Evolutionary conservation across 2,329 filamentous ascomycete genomes (phyloP).

Genomic region (Colletotrichum tabaci): DNA sequence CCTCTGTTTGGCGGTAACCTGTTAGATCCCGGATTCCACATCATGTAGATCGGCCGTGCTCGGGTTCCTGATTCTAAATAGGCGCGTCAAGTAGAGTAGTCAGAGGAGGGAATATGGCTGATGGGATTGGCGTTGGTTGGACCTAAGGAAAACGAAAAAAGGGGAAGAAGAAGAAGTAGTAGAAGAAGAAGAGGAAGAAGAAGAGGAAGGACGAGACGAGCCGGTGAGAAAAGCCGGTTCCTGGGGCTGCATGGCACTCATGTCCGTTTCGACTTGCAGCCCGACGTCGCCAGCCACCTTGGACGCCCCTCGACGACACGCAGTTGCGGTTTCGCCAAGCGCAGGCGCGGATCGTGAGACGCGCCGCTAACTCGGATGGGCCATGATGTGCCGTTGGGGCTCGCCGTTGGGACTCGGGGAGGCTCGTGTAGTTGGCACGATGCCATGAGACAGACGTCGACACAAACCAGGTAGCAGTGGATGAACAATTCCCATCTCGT

Average conservation of each 20-base stretch:
- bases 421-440: neutral
- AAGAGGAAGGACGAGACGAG: slow-evolving; percentile 8
- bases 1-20: neutral
- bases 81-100: slow-evolving; percentile 10
- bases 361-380: slow-evolving; percentile 20
- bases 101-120: slow-evolving; percentile 16
- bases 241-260: neutral
- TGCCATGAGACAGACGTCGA: slow-evolving; percentile 1
- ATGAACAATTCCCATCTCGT: neutral
- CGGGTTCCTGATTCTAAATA: neutral
- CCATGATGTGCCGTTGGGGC: slow-evolving; percentile 4
- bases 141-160: slow-evolving; percentile 10
- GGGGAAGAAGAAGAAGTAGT: too few species aligned
- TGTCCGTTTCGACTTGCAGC: slow-evolving; percentile 7
- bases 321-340: slow-evolving; percentile 5
- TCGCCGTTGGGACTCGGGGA: neutral
- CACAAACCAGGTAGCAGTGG: neutral
- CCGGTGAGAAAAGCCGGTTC: slow-evolving; percentile 3
- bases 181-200: neutral
- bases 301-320: neutral
- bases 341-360: slow-evolving; percentile 9
- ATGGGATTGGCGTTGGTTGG: slow-evolving; percentile 1
- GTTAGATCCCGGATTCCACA: slow-evolving; percentile 6
- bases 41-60: slow-evolving; percentile 17
- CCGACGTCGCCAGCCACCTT: slow-evolving; percentile 7